These are phyloP conservation scores for Tylopilus balloui DNA, from an alignment of 768 basidiomycete species.

Conservation along the genomic window DNA sequence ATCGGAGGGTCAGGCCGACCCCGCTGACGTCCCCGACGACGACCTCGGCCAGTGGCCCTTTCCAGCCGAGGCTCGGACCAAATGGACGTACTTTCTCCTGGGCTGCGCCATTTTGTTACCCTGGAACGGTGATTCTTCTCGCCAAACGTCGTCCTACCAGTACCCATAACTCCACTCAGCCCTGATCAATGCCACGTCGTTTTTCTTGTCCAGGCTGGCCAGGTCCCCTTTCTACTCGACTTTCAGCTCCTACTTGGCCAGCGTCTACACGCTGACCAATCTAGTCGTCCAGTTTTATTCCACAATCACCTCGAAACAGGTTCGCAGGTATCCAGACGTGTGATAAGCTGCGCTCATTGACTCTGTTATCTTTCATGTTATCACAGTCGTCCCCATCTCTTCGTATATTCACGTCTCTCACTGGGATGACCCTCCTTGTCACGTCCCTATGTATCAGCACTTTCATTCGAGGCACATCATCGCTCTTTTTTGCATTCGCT, in stretches of 20 bases:
- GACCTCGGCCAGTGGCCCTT: constrained; percentile 17
- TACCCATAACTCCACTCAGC: constrained; percentile 40
- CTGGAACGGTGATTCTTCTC: constrained; percentile 72
- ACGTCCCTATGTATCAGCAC: constrained; percentile 64
- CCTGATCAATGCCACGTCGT: constrained; percentile 81
- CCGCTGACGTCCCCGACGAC: constrained; percentile 1
- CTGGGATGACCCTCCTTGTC: constrained; percentile 50
- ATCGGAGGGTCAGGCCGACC: constrained; percentile 11
- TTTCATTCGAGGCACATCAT: constrained; percentile 48
- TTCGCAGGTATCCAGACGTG: constrained; percentile 29
- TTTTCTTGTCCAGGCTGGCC: constrained; percentile 67
- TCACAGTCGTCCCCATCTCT: constrained; percentile 56
- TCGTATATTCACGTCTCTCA: constrained; percentile 49
- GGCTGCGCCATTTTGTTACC: constrained; percentile 79
- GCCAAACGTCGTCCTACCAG: not conserved
- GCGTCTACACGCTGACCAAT: constrained; percentile 58
- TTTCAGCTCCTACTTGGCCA: constrained; percentile 65
- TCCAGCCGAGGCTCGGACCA: constrained; percentile 40
- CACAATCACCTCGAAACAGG: constrained; percentile 64
- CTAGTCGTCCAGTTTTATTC: constrained; percentile 72
- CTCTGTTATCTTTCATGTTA: not conserved
- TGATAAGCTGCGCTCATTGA: constrained; percentile 2
- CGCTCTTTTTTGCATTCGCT: constrained; percentile 61
- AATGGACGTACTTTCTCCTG: constrained; percentile 66
- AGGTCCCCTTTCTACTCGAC: constrained; percentile 53